Conservation (phyloP, 164 flowering plant genomes). For the Vitis amurensis region DNA sequence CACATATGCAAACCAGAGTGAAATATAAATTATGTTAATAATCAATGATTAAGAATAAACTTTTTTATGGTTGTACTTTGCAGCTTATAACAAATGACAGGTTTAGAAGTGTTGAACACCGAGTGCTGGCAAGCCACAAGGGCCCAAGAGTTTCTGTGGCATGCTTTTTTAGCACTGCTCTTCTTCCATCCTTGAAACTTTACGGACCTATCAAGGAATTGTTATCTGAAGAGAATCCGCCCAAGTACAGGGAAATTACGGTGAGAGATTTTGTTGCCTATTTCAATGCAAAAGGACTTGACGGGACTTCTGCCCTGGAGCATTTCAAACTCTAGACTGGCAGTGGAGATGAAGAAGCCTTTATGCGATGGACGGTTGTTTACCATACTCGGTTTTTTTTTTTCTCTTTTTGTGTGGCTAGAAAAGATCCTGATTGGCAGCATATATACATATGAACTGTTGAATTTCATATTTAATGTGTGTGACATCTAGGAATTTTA, state of each 20-base stretch:
- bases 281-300: constrained; percentile 20
- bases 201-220: constrained; percentile 35
- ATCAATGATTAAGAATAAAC: neutral
- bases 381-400: too few species aligned
- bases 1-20: too few species aligned
- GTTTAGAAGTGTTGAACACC: constrained; percentile 27
- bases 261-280: constrained; percentile 11
- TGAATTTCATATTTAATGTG: too few species aligned
- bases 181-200: neutral
- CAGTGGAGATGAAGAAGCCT: too few species aligned
- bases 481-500: too few species aligned
- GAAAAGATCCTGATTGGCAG: too few species aligned
- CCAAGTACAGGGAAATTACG: constrained; percentile 16
- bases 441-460: too few species aligned
- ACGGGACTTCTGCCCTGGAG: constrained; percentile 19
- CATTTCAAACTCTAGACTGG: constrained; percentile 9
- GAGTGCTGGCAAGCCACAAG: constrained; percentile 18
- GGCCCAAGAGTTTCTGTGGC: constrained; percentile 35
- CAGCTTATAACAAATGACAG: constrained; percentile 27
- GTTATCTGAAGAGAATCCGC: constrained; percentile 27
- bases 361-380: too few species aligned
- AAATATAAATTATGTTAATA: neutral
- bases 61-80: neutral
- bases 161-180: constrained; percentile 15
- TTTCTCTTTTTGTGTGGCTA: too few species aligned